These are phyloP conservation scores for Trametes versicolor DNA, from an alignment of 1,284 basidiomycete species.

Conservation along the genomic window DNA sequence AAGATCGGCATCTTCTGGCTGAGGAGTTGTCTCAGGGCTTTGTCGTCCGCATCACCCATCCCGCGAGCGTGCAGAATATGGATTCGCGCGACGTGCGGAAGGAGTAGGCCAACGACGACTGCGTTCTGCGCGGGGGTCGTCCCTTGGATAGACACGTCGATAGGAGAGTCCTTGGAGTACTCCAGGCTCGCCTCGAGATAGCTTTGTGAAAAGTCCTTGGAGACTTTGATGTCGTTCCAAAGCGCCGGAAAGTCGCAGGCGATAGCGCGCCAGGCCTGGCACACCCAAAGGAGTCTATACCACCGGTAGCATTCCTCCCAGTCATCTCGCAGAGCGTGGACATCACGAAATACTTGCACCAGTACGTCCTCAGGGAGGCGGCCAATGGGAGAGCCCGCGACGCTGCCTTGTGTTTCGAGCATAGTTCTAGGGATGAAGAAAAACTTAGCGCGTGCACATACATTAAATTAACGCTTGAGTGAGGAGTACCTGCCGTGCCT, in stretches of 20 bases:
- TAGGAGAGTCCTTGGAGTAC: constrained; percentile 2
- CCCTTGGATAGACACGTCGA: background rate
- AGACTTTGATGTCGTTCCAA: constrained; percentile 2
- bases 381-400: background rate
- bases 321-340: background rate
- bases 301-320: background rate
- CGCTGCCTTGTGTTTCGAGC: background rate
- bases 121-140: background rate
- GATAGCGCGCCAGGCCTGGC: background rate
- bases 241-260: background rate
- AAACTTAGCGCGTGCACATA: too few relatives aligned
- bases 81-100: constrained; percentile 7
- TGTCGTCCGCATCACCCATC: background rate
- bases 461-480: too few relatives aligned
- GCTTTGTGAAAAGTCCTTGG: background rate
- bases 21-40: constrained; percentile 2
- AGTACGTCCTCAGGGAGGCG: background rate
- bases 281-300: constrained; percentile 2
- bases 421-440: too few relatives aligned
- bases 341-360: background rate
- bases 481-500: too few relatives aligned
- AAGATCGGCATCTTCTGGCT: constrained; percentile 8
- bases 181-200: constrained; percentile 8
- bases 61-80: background rate
- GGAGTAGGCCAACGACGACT: background rate